Evolutionary conservation across 306 rosid species (phyloP).

Genomic region (Hippophae tibetana): DNA sequence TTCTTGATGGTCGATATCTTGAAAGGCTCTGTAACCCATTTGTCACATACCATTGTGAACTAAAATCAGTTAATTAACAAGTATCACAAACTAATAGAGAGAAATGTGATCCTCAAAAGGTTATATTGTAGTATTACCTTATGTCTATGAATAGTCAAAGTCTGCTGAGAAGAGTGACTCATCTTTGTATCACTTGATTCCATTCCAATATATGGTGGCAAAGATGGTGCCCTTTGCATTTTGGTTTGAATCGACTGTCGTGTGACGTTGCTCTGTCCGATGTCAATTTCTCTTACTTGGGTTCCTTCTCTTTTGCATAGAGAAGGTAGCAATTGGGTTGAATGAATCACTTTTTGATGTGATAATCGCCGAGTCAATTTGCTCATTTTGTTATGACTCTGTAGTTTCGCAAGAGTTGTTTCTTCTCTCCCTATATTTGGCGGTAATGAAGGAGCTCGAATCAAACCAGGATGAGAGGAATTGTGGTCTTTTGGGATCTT

Average conservation of each 20-base stretch:
- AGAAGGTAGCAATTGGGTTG: slow-evolving; percentile 34
- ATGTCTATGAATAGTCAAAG: slow-evolving; percentile 15
- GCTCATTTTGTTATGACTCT: slow-evolving; percentile 7
- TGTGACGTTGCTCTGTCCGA: slow-evolving; percentile 5
- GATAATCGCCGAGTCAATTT: slow-evolving; percentile 22
- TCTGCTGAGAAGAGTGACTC: slow-evolving; percentile 31
- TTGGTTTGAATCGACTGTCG: slow-evolving; percentile 4
- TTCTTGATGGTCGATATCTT: slow-evolving; percentile 25
- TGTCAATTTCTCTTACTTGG: slow-evolving; percentile 16
- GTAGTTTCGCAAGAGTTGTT: slow-evolving; percentile 16
- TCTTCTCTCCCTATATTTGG: slow-evolving; percentile 33
- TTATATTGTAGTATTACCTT: no score
- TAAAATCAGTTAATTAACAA: background rate
- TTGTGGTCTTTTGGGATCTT: slow-evolving; percentile 7
- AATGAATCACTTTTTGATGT: slow-evolving; percentile 20
- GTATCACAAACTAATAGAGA: background rate
- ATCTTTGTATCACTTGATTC: slow-evolving; percentile 16
- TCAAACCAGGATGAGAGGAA: slow-evolving; percentile 14
- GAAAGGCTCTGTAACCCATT: slow-evolving; percentile 31
- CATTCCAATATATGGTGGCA: slow-evolving; percentile 21
- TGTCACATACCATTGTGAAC: no score
- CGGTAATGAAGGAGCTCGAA: slow-evolving; percentile 49
- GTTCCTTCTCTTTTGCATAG: slow-evolving; percentile 36
- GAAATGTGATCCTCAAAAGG: no score
- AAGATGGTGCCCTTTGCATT: slow-evolving; percentile 36